phyloP scores from a whole-genome alignment of 2,329 filamentous ascomycete species.

The Metarhizium sp. region DNA sequence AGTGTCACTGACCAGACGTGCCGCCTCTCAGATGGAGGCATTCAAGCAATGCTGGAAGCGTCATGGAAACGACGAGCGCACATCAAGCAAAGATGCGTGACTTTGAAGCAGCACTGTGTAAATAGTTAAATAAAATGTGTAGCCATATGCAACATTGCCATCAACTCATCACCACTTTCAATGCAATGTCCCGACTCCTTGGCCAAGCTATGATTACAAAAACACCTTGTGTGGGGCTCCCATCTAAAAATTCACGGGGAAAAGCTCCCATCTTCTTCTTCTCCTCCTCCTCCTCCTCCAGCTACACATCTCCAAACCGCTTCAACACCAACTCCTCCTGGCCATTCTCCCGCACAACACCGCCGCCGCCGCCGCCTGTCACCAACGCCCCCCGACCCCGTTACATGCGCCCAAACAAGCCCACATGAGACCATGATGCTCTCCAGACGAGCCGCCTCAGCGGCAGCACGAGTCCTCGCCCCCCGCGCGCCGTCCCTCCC shows the following conservation, averaged over 20 bases:
- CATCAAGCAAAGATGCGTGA: constrained; percentile 58
- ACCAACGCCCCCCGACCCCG: neutral
- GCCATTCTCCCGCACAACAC: neutral
- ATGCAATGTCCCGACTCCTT: no score
- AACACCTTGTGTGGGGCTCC: no score
- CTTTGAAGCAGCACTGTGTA: neutral
- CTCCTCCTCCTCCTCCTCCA: no score
- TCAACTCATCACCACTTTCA: no score
- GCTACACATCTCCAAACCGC: neutral
- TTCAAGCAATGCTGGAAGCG: constrained; percentile 89
- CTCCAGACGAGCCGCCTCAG: constrained; percentile 14
- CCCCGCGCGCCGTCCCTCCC: constrained; percentile 10
- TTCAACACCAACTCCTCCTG: neutral
- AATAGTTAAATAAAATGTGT: neutral
- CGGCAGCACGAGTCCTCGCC: constrained; percentile 11
- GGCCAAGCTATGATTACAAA: no score
- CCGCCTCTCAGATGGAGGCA: constrained; percentile 63
- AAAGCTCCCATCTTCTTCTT: no score
- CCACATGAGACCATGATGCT: constrained; percentile 15
- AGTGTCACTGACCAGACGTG: neutral
- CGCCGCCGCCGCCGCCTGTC: neutral
- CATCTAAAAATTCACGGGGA: no score
- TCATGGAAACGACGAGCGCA: constrained; percentile 79
- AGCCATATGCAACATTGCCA: neutral
- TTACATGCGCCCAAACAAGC: neutral